Conservation (phyloP, 345 rosid genomes). For the Lumnitzera racemosa region DNA sequence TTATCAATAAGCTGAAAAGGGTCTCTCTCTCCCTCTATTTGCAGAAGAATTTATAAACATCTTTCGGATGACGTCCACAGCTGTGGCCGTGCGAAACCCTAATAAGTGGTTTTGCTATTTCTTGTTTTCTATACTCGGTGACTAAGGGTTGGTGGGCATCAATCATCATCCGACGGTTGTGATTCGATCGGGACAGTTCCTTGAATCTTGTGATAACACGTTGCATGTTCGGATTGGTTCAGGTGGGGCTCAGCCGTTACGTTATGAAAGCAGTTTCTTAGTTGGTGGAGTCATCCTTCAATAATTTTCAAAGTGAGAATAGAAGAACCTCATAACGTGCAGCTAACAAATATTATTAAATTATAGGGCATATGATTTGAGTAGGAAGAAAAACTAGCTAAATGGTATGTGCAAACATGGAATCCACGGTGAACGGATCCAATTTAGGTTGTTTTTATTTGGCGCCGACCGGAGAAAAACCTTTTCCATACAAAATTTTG, state of each 20-base stretch:
- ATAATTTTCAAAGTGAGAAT: conserved; percentile 2
- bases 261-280: neutral
- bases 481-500: too few species aligned
- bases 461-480: too few species aligned
- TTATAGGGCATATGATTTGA: neutral
- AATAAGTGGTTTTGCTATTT: neutral
- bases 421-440: too few species aligned
- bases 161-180: conserved; percentile 11
- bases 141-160: conserved; percentile 6
- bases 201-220: too few species aligned
- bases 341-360: neutral
- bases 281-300: neutral
- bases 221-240: too few species aligned
- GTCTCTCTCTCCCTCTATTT: neutral
- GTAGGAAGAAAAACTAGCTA: too few species aligned
- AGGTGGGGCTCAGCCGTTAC: neutral
- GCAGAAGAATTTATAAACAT: too few species aligned
- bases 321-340: neutral
- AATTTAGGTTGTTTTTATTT: neutral
- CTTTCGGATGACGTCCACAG: too few species aligned
- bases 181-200: conserved; percentile 7
- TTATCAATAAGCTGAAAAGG: too few species aligned
- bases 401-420: too few species aligned
- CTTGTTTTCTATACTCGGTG: neutral
- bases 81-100: too few species aligned